phyloP scores from a whole-genome alignment of 192 early-diverging fungal species.

The Tieghemiomyces parasiticus region DNA sequence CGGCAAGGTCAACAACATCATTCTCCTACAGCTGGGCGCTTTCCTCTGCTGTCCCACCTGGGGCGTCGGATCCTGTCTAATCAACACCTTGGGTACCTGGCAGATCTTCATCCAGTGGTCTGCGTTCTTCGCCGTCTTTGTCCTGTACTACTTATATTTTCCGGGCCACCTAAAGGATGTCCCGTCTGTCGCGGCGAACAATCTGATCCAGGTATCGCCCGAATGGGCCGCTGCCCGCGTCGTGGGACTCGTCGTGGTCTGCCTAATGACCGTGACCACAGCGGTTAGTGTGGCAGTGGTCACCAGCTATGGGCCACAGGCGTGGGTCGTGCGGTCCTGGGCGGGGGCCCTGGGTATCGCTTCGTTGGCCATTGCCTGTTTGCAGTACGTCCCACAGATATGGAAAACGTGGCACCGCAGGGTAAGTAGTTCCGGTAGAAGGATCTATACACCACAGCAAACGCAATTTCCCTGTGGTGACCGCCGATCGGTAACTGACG shows the following conservation, averaged over 20 bases:
- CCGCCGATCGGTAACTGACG: no score
- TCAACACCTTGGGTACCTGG: slow-evolving; percentile 40
- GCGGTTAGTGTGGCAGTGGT: slow-evolving; percentile 34
- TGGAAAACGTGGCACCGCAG: slow-evolving; percentile 57
- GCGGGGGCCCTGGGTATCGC: slow-evolving; percentile 56
- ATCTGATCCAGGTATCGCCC: slow-evolving; percentile 15
- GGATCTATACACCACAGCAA: no score
- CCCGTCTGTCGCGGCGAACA: slow-evolving; percentile 1
- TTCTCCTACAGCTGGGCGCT: slow-evolving; percentile 32
- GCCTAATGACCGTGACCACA: slow-evolving; percentile 34
- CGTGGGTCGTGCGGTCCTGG: slow-evolving; percentile 42
- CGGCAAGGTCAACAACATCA: slow-evolving; percentile 36
- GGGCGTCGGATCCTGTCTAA: slow-evolving; percentile 27
- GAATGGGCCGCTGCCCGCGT: slow-evolving; percentile 35
- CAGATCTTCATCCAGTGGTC: slow-evolving; percentile 45
- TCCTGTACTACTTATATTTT: slow-evolving; percentile 56
- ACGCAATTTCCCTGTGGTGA: no score
- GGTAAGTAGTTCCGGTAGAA: no score
- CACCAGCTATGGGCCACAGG: slow-evolving; percentile 30
- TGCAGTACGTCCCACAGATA: slow-evolving; percentile 88
- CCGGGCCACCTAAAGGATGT: slow-evolving; percentile 40
- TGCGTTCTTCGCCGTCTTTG: slow-evolving; percentile 49
- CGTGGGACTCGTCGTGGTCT: slow-evolving; percentile 30
- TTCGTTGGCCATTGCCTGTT: slow-evolving; percentile 48
- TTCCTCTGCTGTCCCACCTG: slow-evolving; percentile 26